Percentiles rank a stretch among this genome's conserved stretches.
Conservation (phyloP, 371 early-diverging fungal species). For the Dinochytrium kinnereticum region DNA sequence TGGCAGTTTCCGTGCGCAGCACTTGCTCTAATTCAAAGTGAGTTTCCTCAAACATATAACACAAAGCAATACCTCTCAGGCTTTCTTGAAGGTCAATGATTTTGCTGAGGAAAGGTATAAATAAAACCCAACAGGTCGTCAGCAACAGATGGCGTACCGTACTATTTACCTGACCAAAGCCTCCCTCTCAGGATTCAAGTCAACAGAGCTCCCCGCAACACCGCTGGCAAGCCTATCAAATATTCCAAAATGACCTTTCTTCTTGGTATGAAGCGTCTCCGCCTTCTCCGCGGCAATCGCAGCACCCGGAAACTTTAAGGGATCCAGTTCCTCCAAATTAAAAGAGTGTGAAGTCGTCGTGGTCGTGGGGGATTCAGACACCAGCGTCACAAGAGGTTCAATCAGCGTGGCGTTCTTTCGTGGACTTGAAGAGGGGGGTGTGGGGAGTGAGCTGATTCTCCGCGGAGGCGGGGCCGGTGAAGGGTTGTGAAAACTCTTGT, state of each 20-base stretch:
- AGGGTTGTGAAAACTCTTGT: background rate
- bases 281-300: background rate
- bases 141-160: too few species aligned
- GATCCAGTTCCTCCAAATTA: background rate
- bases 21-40: slow-evolving; percentile 5
- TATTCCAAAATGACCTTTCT: background rate
- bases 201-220: background rate
- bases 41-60: background rate
- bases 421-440: slow-evolving; percentile 9
- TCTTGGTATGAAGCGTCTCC: background rate
- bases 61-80: slow-evolving; percentile 1
- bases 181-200: slow-evolving; percentile 14
- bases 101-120: slow-evolving; percentile 17
- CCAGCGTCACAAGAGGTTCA: background rate
- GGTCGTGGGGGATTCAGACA: background rate
- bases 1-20: slow-evolving; percentile 14
- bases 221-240: slow-evolving; percentile 25
- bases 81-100: slow-evolving; percentile 21
- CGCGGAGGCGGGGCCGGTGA: background rate
- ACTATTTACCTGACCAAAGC: slow-evolving; percentile 22
- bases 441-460: slow-evolving; percentile 1
- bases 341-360: background rate
- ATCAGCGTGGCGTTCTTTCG: background rate
- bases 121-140: too few species aligned
- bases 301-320: background rate